phyloP scores from a whole-genome alignment of 345 rosid species.

The Bretschneidera sinensis region DNA sequence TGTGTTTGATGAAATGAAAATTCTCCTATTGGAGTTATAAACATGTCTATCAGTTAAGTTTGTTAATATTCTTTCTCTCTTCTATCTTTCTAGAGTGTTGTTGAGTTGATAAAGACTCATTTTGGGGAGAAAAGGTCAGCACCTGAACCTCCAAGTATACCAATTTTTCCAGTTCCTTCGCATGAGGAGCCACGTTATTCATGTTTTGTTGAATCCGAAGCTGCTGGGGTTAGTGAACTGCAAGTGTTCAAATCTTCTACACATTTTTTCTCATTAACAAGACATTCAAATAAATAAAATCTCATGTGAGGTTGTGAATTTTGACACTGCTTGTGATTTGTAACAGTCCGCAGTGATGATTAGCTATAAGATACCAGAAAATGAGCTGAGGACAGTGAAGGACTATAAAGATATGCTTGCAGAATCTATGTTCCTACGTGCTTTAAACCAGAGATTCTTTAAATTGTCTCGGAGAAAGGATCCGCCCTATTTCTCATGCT shows the following conservation, averaged over 20 bases:
- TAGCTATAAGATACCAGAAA: constrained; percentile 74
- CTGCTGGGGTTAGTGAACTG: constrained; percentile 70
- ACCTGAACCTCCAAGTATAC: constrained; percentile 40
- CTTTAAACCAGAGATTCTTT: constrained; percentile 84
- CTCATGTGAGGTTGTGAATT: constrained; percentile 1
- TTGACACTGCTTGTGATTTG: constrained; percentile 24
- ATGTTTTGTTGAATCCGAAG: constrained; percentile 85
- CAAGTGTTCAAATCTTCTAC: constrained; percentile 9
- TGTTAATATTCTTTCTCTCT: constrained; percentile 17
- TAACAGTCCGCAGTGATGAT: constrained; percentile 81
- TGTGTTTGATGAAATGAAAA: constrained; percentile 16
- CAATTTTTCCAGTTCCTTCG: constrained; percentile 65
- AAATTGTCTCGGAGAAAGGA: constrained; percentile 70
- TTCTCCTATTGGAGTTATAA: constrained; percentile 3
- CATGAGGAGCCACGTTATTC: constrained; percentile 75
- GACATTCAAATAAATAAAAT: too few species aligned
- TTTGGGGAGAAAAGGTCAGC: constrained; percentile 53
- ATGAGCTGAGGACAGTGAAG: constrained; percentile 68
- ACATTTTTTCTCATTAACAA: constrained; percentile 5
- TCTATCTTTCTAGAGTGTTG: constrained; percentile 50
- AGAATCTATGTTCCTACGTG: constrained; percentile 75
- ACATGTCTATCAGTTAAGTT: background rate
- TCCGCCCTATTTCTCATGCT: constrained; percentile 88
- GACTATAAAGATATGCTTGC: constrained; percentile 75
- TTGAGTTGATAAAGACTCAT: constrained; percentile 75